Base-by-base conservation (phyloP, 306 rosid species). In the Vicia villosa region DNA sequence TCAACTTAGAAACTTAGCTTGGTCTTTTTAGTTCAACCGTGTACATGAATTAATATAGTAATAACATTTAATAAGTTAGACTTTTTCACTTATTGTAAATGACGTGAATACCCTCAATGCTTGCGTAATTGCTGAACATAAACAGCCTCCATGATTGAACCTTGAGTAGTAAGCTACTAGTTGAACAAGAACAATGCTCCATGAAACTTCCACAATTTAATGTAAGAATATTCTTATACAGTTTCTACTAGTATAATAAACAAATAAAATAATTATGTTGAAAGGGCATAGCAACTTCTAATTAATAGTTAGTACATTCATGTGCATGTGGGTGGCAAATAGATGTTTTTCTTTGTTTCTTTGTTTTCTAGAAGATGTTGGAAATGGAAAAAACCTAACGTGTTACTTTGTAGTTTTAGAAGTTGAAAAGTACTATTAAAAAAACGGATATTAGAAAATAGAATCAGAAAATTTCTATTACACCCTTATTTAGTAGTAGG, bases 71-170 rank as follows among this genome's bases (percentile, higher is more conserved):
- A 0, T 16, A 50, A 15, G 40, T 49, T 45, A 5, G 41, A 59
- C 49, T 16, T 65, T 50, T 75, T 70, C 5, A 28, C 32, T 69
- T 41, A 2, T 17, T 0, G 24, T 30, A 30, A 66, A 59, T 12
- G 13, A 75, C 57, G 8, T 2, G 2, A 42, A 16, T 58, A 5
- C 50, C 61, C 59, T 42, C 8, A 4, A 6, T 52, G 60, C 63
- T 67, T 62, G 11, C 79, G 30, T 72, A 76, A 52, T 5, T 46
- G 73, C 58, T 81, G 5, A 81, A 34, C 42, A 17, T 21, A 67
- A 26, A 30, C 1, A 5, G 7, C 34, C 7, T 30, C 34, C 7
- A 5, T 30, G 7, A 5, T 30, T 30, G 7, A 4, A 1, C 7
- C 7, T 30, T 4, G 34, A 30, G 1, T 5, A 30, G 19, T 28